Evolutionary conservation across 1,284 basidiomycete genomes (phyloP).

Genomic region (Trametes pubescens): DNA sequence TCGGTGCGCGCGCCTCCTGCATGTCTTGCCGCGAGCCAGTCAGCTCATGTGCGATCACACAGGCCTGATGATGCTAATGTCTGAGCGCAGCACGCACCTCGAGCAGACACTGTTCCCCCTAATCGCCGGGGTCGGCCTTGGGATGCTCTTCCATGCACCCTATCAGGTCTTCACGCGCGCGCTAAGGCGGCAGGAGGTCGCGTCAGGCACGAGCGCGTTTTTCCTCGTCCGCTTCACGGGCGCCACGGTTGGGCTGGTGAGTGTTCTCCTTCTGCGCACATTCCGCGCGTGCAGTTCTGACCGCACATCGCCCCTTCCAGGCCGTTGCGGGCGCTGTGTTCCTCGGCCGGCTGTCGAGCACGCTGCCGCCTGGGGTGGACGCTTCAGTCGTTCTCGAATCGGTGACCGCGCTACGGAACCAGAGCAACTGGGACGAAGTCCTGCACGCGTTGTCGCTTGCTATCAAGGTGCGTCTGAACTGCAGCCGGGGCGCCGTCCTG

Average conservation of each 20-base stretch:
- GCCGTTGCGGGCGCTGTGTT: constrained; percentile 80
- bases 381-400: constrained; percentile 62
- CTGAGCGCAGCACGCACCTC: constrained; percentile 55
- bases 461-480: constrained; percentile 42
- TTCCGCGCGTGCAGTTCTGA: constrained; percentile 25
- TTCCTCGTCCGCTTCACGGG: constrained; percentile 86
- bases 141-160: constrained; percentile 83
- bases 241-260: constrained; percentile 78
- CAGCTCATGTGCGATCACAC: constrained; percentile 23
- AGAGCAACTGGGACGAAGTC: constrained; percentile 42
- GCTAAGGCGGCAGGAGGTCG: constrained; percentile 68
- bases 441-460: constrained; percentile 41
- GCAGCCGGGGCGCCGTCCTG: constrained; percentile 2
- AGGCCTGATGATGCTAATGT: constrained; percentile 73
- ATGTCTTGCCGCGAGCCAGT: constrained; percentile 17
- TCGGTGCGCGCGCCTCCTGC: constrained; percentile 55
- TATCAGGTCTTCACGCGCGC: constrained; percentile 78
- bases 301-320: constrained; percentile 47
- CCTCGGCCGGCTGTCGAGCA: constrained; percentile 57
- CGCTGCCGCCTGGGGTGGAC: constrained; percentile 58
- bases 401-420: constrained; percentile 55
- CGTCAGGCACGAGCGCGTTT: constrained; percentile 83
- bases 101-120: constrained; percentile 65
- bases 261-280: constrained; percentile 36
- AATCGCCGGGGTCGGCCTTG: constrained; percentile 78